Evolutionary conservation across 2,329 filamentous ascomycete genomes (phyloP).

Genomic region (Paecilomyces variotii): DNA sequence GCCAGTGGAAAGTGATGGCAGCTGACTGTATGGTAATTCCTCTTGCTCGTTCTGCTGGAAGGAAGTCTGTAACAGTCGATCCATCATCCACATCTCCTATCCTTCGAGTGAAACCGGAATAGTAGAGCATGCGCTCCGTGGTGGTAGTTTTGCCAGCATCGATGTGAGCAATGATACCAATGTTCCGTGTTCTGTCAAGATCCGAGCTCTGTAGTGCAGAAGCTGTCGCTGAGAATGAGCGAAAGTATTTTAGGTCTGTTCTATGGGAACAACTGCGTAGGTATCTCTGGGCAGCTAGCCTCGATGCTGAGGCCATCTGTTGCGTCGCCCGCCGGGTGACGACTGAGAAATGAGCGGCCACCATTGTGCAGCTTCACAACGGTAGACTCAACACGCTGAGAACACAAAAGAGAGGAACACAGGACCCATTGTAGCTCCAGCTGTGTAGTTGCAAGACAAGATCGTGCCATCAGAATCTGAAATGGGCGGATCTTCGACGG

Average conservation of each 20-base stretch:
- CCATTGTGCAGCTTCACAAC: conserved; percentile 15
- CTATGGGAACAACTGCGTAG: background rate
- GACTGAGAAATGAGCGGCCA: conserved; percentile 22
- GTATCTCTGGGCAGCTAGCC: conserved; percentile 2
- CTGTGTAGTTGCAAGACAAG: background rate
- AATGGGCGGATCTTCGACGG: background rate
- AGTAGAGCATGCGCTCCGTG: conserved; percentile 97
- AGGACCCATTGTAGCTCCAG: background rate
- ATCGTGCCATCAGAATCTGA: background rate
- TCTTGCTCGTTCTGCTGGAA: conserved; percentile 81
- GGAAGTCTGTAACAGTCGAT: conserved; percentile 93
- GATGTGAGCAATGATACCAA: conserved; percentile 97
- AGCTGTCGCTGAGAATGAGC: conserved; percentile 21
- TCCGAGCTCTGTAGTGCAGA: conserved; percentile 16
- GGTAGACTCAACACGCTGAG: background rate
- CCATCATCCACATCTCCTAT: conserved; percentile 95
- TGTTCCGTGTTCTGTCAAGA: conserved; percentile 71
- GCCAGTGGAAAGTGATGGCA: conserved; percentile 93
- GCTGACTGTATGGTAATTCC: conserved; percentile 98
- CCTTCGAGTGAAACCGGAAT: conserved; percentile 79
- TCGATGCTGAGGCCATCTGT: conserved; percentile 5
- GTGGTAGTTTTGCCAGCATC: conserved; percentile 98
- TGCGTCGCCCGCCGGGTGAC: conserved; percentile 17
- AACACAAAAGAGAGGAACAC: background rate
- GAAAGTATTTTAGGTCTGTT: conserved; percentile 1